Conservation (phyloP, 2,329 filamentous ascomycete genomes). For the Aspergillus aculeatus region DNA sequence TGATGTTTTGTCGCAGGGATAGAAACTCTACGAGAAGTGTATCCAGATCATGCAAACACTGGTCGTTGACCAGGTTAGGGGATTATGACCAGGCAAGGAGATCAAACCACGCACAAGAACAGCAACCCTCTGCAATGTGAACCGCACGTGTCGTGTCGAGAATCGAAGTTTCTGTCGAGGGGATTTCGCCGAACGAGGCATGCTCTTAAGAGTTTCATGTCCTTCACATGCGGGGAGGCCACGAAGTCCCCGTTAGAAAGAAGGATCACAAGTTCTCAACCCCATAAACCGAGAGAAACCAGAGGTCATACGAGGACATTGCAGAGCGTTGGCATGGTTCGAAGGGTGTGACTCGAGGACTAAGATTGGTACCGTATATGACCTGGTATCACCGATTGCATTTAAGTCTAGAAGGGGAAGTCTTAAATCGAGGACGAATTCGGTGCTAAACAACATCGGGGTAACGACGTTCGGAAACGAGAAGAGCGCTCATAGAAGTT, state of each 20-base stretch:
- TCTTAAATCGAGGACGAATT: conserved; percentile 15
- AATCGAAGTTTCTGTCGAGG: too few relatives aligned
- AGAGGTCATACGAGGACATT: not conserved
- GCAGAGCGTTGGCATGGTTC: not conserved
- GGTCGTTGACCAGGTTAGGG: not conserved
- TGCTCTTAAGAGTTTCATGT: not conserved
- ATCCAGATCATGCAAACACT: not conserved
- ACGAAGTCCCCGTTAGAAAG: not conserved
- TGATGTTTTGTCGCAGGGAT: not conserved
- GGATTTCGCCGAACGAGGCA: not conserved
- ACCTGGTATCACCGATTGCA: conserved; percentile 20
- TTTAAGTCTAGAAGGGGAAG: conserved; percentile 23
- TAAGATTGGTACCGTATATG: not conserved
- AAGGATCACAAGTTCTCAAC: not conserved
- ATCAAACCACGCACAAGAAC: not conserved
- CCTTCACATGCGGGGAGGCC: not conserved
- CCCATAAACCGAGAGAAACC: not conserved
- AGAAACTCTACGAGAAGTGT: not conserved
- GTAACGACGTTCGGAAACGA: conserved; percentile 22
- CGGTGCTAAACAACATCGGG: conserved; percentile 23
- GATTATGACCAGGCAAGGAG: not conserved
- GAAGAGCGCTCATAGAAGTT: conserved; percentile 23
- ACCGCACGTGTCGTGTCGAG: too few relatives aligned
- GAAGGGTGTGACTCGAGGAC: conserved; percentile 4
- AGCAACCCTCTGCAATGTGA: not conserved